Evolutionary conservation across 768 basidiomycete species (phyloP).

Genomic region (Boletellus ananas): DNA sequence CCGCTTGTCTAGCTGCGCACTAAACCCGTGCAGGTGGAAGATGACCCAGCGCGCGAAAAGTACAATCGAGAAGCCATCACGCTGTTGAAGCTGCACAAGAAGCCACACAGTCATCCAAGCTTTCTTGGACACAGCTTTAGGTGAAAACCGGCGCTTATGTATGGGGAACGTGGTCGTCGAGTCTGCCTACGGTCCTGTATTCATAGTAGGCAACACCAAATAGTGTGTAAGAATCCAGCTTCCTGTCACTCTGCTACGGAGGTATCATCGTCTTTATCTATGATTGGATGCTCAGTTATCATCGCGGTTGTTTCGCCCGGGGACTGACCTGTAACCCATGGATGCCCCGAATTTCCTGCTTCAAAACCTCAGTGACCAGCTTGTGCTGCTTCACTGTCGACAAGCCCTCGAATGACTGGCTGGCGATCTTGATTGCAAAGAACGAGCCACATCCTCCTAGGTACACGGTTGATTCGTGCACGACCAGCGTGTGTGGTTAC

Average conservation of each 20-base stretch:
- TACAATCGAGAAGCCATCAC: slow-evolving; percentile 68
- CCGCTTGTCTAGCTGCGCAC: background rate
- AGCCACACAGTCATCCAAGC: background rate
- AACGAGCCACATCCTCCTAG: slow-evolving; percentile 96
- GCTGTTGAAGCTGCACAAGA: slow-evolving; percentile 42
- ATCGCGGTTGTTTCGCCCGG: background rate
- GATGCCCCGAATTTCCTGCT: slow-evolving; percentile 85
- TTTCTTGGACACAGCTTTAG: background rate
- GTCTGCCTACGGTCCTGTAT: slow-evolving; percentile 5
- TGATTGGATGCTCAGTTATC: slow-evolving; percentile 7
- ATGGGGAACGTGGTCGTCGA: background rate
- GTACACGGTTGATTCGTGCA: slow-evolving; percentile 6
- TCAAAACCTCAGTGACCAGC: slow-evolving; percentile 80
- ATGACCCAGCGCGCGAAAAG: slow-evolving; percentile 55
- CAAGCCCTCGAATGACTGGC: slow-evolving; percentile 80
- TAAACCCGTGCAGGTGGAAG: slow-evolving; percentile 43
- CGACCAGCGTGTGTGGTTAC: slow-evolving; percentile 19
- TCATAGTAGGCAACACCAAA: slow-evolving; percentile 5
- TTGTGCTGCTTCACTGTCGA: slow-evolving; percentile 91
- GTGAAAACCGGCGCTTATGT: background rate
- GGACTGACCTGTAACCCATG: slow-evolving; percentile 86
- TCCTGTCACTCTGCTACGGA: slow-evolving; percentile 10
- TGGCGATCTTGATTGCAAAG: slow-evolving; percentile 88
- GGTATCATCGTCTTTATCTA: slow-evolving; percentile 44
- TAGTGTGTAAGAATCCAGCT: background rate